Evolutionary conservation across 495 filamentous ascomycete species (phyloP).

Genomic region (Talaromyces stipitatus): DNA sequence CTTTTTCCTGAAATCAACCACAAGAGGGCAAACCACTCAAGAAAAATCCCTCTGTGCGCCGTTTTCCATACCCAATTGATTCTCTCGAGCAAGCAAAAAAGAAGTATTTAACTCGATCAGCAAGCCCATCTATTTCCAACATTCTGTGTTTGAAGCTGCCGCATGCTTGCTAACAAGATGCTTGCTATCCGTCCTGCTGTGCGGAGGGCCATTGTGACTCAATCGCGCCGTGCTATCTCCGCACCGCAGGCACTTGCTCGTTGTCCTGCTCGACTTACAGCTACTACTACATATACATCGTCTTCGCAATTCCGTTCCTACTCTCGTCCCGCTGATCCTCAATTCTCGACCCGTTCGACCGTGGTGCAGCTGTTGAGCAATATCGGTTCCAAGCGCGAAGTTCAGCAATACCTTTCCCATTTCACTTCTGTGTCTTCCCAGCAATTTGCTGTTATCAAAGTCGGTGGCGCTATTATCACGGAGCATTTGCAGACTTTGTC

Average conservation of each 20-base stretch:
- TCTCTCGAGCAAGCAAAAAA: not conserved
- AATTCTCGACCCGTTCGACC: constrained; percentile 67
- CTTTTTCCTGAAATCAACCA: not conserved
- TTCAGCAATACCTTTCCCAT: constrained; percentile 96
- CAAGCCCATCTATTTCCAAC: constrained; percentile 3
- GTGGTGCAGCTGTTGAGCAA: constrained; percentile 93
- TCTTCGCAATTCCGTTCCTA: constrained; percentile 30
- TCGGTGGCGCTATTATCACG: constrained; percentile 93
- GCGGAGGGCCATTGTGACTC: constrained; percentile 41
- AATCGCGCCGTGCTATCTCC: constrained; percentile 40
- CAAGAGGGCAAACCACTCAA: not conserved
- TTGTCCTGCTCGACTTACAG: not conserved
- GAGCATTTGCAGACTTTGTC: constrained; percentile 88
- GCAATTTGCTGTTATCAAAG: constrained; percentile 98
- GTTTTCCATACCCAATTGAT: not conserved
- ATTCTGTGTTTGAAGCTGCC: constrained; percentile 30
- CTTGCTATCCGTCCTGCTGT: constrained; percentile 43
- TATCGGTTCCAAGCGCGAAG: constrained; percentile 93
- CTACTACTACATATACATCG: not conserved
- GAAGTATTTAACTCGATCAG: not conserved
- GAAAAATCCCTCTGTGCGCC: constrained; percentile 6
- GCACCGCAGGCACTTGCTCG: constrained; percentile 22
- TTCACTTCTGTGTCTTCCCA: constrained; percentile 96
- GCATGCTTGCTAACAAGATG: constrained; percentile 42
- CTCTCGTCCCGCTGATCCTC: constrained; percentile 38